Percentiles rank a stretch among this genome's conserved stretches.
phyloP scores from a whole-genome alignment of 345 rosid species.

The Melastoma malabathricum region DNA sequence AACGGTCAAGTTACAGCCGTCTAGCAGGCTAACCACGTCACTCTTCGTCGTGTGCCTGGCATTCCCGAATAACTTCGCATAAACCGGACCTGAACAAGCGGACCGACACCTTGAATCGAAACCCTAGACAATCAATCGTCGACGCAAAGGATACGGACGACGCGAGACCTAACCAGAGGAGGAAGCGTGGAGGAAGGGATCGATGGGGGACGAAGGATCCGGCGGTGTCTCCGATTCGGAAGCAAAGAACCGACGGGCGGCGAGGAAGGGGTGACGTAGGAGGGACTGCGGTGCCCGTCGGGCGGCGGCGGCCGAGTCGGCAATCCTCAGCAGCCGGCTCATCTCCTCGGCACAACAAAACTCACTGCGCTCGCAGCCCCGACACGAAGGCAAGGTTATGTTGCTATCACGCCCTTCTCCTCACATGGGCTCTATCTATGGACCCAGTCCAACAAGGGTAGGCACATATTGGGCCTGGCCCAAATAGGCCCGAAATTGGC shows the following conservation, averaged over 20 bases:
- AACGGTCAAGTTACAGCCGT: slow-evolving; percentile 34
- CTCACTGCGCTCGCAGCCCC: too few relatives aligned
- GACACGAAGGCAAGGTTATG: too few relatives aligned
- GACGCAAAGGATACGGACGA: slow-evolving; percentile 3
- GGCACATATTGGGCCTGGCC: too few relatives aligned
- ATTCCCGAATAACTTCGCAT: slow-evolving; percentile 38
- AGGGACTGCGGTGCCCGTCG: background rate
- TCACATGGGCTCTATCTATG: too few relatives aligned
- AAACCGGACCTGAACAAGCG: slow-evolving; percentile 20
- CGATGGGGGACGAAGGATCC: slow-evolving; percentile 14
- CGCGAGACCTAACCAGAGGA: slow-evolving; percentile 8
- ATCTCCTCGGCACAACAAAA: too few relatives aligned
- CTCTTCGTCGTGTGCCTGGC: slow-evolving; percentile 38
- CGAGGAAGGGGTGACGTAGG: background rate
- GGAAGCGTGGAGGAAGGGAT: slow-evolving; percentile 15
- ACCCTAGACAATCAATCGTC: background rate
- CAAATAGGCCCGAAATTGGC: too few relatives aligned
- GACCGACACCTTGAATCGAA: background rate
- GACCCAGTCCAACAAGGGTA: too few relatives aligned
- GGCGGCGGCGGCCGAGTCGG: background rate
- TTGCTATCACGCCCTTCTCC: too few relatives aligned
- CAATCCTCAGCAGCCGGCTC: too few relatives aligned
- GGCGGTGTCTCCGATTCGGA: slow-evolving; percentile 24
- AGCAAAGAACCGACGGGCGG: background rate
- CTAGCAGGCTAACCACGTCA: slow-evolving; percentile 50